Percentiles rank a stretch among this genome's conserved stretches.
These are phyloP conservation scores for Phlyctochytrium arcticum DNA, from an alignment of 192 early-diverging fungal species.

Conservation along the genomic window DNA sequence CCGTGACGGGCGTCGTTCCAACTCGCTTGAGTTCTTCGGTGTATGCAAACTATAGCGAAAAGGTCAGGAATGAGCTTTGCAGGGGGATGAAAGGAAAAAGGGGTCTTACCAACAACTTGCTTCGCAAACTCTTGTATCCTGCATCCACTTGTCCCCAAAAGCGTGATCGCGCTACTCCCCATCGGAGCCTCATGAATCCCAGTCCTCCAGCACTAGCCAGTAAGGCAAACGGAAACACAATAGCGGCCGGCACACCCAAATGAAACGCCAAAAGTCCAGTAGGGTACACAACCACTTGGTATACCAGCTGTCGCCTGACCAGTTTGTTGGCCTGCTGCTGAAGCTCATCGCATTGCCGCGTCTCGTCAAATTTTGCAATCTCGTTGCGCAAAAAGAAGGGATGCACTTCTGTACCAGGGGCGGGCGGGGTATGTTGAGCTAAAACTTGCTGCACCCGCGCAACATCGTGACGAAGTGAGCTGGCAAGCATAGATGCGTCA, in stretches of 20 bases:
- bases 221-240: background rate
- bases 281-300: slow-evolving; percentile 25
- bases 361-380: slow-evolving; percentile 30
- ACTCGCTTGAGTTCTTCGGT: slow-evolving; percentile 33
- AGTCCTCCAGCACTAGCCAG: slow-evolving; percentile 14
- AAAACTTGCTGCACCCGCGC: slow-evolving; percentile 23
- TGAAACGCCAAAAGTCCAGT: slow-evolving; percentile 23
- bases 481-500: slow-evolving; percentile 1
- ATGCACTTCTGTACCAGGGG: slow-evolving; percentile 13
- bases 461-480: slow-evolving; percentile 25
- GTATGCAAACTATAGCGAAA: slow-evolving; percentile 28
- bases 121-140: slow-evolving; percentile 31
- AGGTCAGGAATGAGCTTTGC: background rate
- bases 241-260: slow-evolving; percentile 27
- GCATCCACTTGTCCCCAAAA: slow-evolving; percentile 30
- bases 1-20: slow-evolving; percentile 29
- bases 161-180: slow-evolving; percentile 16
- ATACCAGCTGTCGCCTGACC: slow-evolving; percentile 26
- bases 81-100: no score
- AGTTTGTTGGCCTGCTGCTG: slow-evolving; percentile 26
- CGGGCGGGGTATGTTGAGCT: slow-evolving; percentile 18
- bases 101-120: slow-evolving; percentile 32
- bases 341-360: slow-evolving; percentile 25
- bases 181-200: slow-evolving; percentile 29
- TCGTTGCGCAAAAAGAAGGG: slow-evolving; percentile 33